Conservation (phyloP, 2,329 filamentous ascomycete species). For the Penicillium thymicola region DNA sequence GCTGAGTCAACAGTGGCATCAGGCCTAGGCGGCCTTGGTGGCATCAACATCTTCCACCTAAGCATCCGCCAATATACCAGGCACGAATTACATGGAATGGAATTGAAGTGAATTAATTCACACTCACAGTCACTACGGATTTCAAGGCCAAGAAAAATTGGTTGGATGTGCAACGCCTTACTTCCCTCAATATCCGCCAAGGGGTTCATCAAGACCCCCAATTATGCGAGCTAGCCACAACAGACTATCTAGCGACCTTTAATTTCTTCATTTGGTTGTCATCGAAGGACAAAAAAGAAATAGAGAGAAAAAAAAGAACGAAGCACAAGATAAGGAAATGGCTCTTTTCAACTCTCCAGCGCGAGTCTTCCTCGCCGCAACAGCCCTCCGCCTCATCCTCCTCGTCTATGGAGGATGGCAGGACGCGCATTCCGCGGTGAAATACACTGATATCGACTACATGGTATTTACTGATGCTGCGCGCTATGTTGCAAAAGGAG, state of each 20-base stretch:
- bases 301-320: no score
- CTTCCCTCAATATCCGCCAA: background rate
- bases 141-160: background rate
- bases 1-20: background rate
- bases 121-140: background rate
- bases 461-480: conserved; percentile 96
- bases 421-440: conserved; percentile 84
- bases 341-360: conserved; percentile 33
- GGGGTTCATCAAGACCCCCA: conserved; percentile 1
- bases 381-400: conserved; percentile 67
- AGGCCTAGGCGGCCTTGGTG: no score
- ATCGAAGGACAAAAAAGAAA: background rate
- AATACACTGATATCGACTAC: conserved; percentile 99
- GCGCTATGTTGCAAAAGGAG: conserved; percentile 65
- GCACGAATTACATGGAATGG: background rate
- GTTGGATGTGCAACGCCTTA: background rate
- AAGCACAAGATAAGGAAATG: conserved; percentile 6
- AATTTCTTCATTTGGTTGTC: background rate
- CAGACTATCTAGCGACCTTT: background rate
- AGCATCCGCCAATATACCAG: background rate
- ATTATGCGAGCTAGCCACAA: conserved; percentile 5
- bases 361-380: conserved; percentile 36
- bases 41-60: conserved; percentile 2
- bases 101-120: background rate
- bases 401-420: conserved; percentile 89